Evolutionary conservation across 805 yeast genomes (phyloP).

Genomic region (Suhomyces prunicola): DNA sequence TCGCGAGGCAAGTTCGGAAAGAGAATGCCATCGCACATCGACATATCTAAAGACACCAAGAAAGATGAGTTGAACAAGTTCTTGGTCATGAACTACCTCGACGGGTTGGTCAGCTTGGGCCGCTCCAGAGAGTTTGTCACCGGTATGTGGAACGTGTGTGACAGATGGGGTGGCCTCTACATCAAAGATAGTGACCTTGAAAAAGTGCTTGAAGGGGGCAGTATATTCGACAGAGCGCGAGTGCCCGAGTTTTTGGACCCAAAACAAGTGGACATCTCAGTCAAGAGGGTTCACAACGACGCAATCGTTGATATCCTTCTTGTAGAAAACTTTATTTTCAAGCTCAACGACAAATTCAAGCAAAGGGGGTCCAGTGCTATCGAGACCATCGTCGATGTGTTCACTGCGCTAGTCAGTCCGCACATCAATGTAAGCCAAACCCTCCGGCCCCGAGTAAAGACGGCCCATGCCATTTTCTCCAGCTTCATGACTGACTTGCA

Average conservation of each 20-base stretch:
- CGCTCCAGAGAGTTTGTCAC: constrained; percentile 25
- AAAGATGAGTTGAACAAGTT: constrained; percentile 29
- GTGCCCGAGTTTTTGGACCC: constrained; percentile 1
- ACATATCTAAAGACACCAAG: constrained; percentile 5
- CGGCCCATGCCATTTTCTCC: constrained; percentile 29
- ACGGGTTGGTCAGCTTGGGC: constrained; percentile 30
- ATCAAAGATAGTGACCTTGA: constrained; percentile 6
- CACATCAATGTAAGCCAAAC: constrained; percentile 13
- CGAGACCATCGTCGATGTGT: constrained; percentile 25
- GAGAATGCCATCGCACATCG: constrained; percentile 8
- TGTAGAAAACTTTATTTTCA: constrained; percentile 34
- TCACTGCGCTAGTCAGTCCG: constrained; percentile 19
- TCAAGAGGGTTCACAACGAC: neutral
- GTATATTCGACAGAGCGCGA: neutral
- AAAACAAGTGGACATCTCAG: neutral
- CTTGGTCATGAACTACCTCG: constrained; percentile 27
- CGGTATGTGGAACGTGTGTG: constrained; percentile 32
- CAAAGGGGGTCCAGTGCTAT: constrained; percentile 14
- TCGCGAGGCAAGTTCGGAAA: constrained; percentile 21
- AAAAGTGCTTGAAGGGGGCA: neutral
- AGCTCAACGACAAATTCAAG: constrained; percentile 24
- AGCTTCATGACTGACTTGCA: constrained; percentile 27
- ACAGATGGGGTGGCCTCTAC: constrained; percentile 34
- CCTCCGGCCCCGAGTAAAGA: constrained; percentile 25
- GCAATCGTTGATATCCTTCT: constrained; percentile 25